These are phyloP conservation scores for Lineolata rhizophorae DNA, from an alignment of 495 filamentous ascomycete genomes.

Conservation along the genomic window DNA sequence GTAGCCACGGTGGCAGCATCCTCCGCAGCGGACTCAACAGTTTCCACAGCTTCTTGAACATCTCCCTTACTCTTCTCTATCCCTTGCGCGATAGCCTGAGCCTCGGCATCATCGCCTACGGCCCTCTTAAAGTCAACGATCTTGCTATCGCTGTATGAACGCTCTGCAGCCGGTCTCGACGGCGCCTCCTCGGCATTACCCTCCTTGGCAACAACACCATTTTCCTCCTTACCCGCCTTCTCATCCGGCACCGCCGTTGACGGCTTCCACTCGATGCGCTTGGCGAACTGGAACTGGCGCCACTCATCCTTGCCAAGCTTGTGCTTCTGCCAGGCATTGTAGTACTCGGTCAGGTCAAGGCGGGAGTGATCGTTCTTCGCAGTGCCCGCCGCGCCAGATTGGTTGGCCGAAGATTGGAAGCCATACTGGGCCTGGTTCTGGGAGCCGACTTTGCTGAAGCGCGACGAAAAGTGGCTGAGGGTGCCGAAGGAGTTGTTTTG, in stretches of 20 bases:
- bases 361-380: constrained; percentile 11
- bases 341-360: constrained; percentile 51
- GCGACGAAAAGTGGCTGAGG: constrained; percentile 25
- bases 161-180: constrained; percentile 19
- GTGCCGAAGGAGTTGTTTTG: constrained; percentile 31
- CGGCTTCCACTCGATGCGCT: constrained; percentile 69
- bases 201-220: constrained; percentile 26
- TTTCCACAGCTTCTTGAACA: constrained; percentile 12
- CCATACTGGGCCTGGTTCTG: constrained; percentile 51
- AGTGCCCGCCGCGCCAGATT: constrained; percentile 18
- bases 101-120: constrained; percentile 24
- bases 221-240: constrained; percentile 19
- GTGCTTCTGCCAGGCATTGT: constrained; percentile 65
- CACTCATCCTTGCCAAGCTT: constrained; percentile 63
- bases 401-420: constrained; percentile 30
- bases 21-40: constrained; percentile 1
- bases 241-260: constrained; percentile 27
- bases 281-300: constrained; percentile 73
- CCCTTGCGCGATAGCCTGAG: constrained; percentile 32
- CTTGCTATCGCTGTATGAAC: constrained; percentile 26
- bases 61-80: constrained; percentile 16
- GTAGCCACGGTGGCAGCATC: constrained; percentile 7
- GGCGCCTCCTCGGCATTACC: constrained; percentile 24
- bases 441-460: constrained; percentile 29
- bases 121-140: constrained; percentile 38